Conservation (phyloP, 2,329 filamentous ascomycete species). For the Colletotrichum orchidophilum region DNA sequence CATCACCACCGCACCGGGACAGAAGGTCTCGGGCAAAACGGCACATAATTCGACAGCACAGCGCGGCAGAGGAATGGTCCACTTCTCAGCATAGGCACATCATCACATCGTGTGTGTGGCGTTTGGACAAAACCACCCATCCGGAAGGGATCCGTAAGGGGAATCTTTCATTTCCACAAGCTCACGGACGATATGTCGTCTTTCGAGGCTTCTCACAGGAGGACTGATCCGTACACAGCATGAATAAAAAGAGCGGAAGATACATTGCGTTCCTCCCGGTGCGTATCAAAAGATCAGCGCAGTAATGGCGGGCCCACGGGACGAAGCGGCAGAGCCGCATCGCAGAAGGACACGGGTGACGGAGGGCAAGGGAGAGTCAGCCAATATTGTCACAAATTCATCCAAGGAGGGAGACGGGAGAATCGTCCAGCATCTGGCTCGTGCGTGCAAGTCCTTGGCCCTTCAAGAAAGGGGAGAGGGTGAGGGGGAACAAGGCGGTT, state of each 20-base stretch:
- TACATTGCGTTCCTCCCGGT: neutral
- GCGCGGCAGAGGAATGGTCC: too few species aligned
- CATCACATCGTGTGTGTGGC: neutral
- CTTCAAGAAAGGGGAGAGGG: neutral
- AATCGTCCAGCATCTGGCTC: neutral
- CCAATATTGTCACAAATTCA: neutral
- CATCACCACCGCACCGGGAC: neutral
- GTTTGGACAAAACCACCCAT: neutral
- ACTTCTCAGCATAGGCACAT: neutral
- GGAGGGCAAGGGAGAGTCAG: neutral
- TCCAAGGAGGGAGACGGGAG: neutral
- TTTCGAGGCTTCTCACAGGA: neutral
- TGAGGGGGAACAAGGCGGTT: neutral
- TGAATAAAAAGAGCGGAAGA: neutral
- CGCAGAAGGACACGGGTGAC: neutral
- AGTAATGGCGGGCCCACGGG: neutral
- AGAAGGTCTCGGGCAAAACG: neutral
- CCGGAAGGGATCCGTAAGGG: neutral
- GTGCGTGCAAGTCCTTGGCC: neutral
- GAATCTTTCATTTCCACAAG: neutral
- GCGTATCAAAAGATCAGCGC: constrained; percentile 28
- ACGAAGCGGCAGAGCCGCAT: constrained; percentile 23
- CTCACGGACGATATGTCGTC: neutral
- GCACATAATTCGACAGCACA: neutral
- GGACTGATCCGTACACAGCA: neutral